Percentiles rank a stretch among this genome's conserved stretches.
Conservation (phyloP, 1,139 yeast genomes). For the Candida sanyaensis region DNA sequence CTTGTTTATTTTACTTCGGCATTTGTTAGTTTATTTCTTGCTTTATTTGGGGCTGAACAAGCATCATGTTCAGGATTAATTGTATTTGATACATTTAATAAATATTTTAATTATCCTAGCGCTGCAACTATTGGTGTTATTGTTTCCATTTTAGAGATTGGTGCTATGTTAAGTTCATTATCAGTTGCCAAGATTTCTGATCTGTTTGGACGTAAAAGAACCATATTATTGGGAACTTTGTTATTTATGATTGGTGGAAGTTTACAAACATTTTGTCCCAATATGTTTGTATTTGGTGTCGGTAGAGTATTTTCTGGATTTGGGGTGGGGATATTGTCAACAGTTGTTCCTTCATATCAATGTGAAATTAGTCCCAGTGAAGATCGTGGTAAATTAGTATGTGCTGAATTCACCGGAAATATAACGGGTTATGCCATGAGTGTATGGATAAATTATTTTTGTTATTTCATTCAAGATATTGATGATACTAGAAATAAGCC, state of each 20-base stretch:
- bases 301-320: constrained; percentile 55
- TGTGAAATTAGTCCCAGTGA: constrained; percentile 59
- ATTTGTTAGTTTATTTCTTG: constrained; percentile 81
- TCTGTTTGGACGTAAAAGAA: constrained; percentile 47
- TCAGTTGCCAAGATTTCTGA: constrained; percentile 51
- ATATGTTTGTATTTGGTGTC: constrained; percentile 42
- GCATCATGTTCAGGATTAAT: constrained; percentile 85
- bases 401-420: constrained; percentile 58
- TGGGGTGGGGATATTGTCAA: constrained; percentile 54
- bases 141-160: constrained; percentile 53
- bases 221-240: constrained; percentile 50
- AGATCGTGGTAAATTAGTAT: constrained; percentile 55
- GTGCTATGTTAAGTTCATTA: constrained; percentile 51
- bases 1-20: constrained; percentile 75
- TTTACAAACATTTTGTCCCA: constrained; percentile 49
- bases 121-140: constrained; percentile 51
- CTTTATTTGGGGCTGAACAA: constrained; percentile 87
- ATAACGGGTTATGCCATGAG: constrained; percentile 53
- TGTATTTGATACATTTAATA: constrained; percentile 45
- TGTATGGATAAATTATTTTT: constrained; percentile 57
- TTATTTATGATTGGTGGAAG: constrained; percentile 53
- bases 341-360: constrained; percentile 57
- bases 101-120: constrained; percentile 46
- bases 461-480: constrained; percentile 47
- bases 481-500: constrained; percentile 43